Conservation (phyloP, 257 asterid species). For the Scutellaria baicalensis region DNA sequence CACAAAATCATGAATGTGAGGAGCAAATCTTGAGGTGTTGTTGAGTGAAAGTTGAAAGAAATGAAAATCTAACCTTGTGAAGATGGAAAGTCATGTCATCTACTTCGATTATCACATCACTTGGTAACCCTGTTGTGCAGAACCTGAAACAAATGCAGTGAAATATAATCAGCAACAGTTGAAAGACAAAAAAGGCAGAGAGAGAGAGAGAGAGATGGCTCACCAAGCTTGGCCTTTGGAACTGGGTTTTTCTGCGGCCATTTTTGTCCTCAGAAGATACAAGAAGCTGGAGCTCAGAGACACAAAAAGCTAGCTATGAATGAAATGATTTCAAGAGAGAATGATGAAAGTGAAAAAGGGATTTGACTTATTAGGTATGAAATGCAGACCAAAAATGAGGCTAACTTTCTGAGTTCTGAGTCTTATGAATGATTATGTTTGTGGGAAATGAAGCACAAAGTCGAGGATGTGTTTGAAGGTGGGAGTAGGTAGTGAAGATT, state of each 20-base stretch:
- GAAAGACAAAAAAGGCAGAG: background rate
- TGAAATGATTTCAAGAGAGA: conserved; percentile 18
- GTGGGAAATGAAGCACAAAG: conserved; percentile 26
- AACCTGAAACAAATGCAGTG: conserved; percentile 48
- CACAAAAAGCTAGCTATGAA: background rate
- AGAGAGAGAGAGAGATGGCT: conserved; percentile 5
- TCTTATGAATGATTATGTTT: conserved; percentile 36
- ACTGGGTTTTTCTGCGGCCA: conserved; percentile 62
- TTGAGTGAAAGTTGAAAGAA: background rate
- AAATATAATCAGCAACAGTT: background rate
- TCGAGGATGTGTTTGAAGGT: conserved; percentile 14
- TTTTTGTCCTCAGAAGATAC: conserved; percentile 9
- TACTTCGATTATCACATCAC: conserved; percentile 74
- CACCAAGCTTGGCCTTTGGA: conserved; percentile 97
- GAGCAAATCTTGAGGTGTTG: background rate
- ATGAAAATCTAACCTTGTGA: conserved; percentile 52
- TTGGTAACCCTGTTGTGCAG: conserved; percentile 91
- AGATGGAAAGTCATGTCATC: conserved; percentile 92
- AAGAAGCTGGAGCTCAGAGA: background rate
- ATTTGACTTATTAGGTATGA: conserved; percentile 12
- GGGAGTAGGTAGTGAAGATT: conserved; percentile 16
- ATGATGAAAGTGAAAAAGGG: conserved; percentile 34
- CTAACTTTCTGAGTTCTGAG: conserved; percentile 24
- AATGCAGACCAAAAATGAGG: conserved; percentile 15
- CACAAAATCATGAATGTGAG: background rate